Base-by-base conservation (phyloP, 805 yeast species). In the Danielozyma ontarioensis region DNA sequence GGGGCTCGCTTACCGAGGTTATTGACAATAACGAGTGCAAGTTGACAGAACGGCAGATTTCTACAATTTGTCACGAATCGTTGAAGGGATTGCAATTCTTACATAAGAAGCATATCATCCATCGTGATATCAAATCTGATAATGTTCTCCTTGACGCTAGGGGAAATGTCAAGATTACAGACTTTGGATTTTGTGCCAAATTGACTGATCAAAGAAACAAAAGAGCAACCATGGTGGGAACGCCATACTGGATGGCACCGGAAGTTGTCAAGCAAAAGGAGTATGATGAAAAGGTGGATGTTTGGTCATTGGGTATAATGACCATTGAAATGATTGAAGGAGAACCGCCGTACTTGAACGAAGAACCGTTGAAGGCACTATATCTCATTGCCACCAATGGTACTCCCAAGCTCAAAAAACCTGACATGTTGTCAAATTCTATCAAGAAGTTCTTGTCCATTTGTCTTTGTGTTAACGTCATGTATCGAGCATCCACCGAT, bases 1-100 rank as follows among this genome's bases (percentile, higher is more conserved):
- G 98, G 34, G 99, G 99, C 1, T 84, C 96, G 4, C 67, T 93
- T 46, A 93, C 97, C 0, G 98, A 93, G 62, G 85, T 94, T 26
- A 89, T 94, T 51, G 96, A 88, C 36, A 85, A 88, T 60, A 89
- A 89, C 55, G 80, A 79, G 34, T 57, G 49, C 43, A 71, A 75
- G 30, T 62, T 93, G 46, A 73, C 75, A 13, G 99, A 93, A 58
- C 75, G 78, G 32, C 98, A 94, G 61, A 93, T 94, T 44, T 85
- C 97, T 2, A 78, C 89, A 3, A 87, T 93, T 33, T 90, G 96
- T 58, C 69, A 74, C 39, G 98, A 93, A 55, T 87, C 97, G 0
- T 75, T 89, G 17, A 80, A 80, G 57, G 99, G 99, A 5, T 72
- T 93, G 45, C 87, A 86, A 55, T 94, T 86, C 59, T 70, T 93